These are phyloP conservation scores for Termitomyces sp. DNA, from an alignment of 768 basidiomycete species.

Conservation along the genomic window DNA sequence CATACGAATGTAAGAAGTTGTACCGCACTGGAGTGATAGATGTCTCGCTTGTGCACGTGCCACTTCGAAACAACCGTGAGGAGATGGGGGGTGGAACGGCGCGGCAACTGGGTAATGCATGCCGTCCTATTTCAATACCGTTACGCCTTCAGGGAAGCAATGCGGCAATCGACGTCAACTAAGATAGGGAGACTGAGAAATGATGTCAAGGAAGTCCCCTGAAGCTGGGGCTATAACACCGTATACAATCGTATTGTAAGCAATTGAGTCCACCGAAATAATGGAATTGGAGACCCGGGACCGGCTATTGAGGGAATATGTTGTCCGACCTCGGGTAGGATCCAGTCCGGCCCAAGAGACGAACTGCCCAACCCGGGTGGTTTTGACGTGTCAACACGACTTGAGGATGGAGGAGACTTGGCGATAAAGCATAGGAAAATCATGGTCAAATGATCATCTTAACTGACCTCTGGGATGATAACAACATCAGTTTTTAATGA, in stretches of 20 bases:
- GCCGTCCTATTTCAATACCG: constrained; percentile 10
- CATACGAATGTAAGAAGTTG: constrained; percentile 5
- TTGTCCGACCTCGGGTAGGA: not conserved
- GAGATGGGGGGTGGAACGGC: constrained; percentile 5
- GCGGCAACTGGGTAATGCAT: constrained; percentile 6
- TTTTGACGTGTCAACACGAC: not conserved
- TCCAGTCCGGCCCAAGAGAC: not conserved
- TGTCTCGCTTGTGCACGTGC: constrained; percentile 9
- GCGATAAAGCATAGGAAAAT: not conserved
- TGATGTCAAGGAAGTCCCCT: constrained; percentile 1
- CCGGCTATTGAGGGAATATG: not conserved
- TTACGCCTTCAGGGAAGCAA: constrained; percentile 2
- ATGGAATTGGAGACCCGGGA: not conserved
- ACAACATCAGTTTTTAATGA: not conserved
- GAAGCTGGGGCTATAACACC: constrained; percentile 6
- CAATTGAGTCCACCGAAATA: constrained; percentile 2
- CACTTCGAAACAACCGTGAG: constrained; percentile 10
- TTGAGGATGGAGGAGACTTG: not conserved
- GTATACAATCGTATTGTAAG: not conserved
- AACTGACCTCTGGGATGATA: not conserved
- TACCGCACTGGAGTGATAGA: constrained; percentile 2
- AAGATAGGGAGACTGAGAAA: constrained; percentile 6
- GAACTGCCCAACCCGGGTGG: not conserved
- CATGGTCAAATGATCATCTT: not conserved
- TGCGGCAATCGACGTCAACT: constrained; percentile 6